Percentiles rank a stretch among this genome's conserved stretches.
These are phyloP conservation scores for Trypanosoma mega DNA, from an alignment of 208 protist species.

Conservation along the genomic window DNA sequence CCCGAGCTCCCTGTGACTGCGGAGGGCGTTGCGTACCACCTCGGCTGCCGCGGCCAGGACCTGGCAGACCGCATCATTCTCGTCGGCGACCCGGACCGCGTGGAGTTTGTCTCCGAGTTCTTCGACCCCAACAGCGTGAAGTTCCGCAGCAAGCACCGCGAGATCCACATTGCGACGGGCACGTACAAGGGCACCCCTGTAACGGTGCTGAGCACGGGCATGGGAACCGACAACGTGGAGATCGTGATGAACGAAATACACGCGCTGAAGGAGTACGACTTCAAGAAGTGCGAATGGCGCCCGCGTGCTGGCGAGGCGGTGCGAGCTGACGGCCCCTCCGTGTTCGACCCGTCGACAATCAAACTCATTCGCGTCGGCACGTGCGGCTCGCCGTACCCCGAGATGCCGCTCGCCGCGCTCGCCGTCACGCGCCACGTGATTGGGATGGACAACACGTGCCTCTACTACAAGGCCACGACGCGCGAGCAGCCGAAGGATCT, in stretches of 20 bases:
- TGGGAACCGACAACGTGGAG: slow-evolving; percentile 83
- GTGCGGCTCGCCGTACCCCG: slow-evolving; percentile 56
- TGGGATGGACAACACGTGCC: slow-evolving; percentile 81
- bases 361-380: slow-evolving; percentile 76
- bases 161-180: slow-evolving; percentile 68
- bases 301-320: slow-evolving; percentile 28
- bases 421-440: slow-evolving; percentile 62
- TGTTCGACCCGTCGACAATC: slow-evolving; percentile 49
- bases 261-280: slow-evolving; percentile 78
- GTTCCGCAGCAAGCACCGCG: slow-evolving; percentile 57
- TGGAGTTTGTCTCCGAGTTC: slow-evolving; percentile 45
- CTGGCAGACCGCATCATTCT: slow-evolving; percentile 74
- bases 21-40: slow-evolving; percentile 70
- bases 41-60: slow-evolving; percentile 38
- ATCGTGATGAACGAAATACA: slow-evolving; percentile 79
- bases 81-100: slow-evolving; percentile 70
- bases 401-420: slow-evolving; percentile 46
- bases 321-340: slow-evolving; percentile 1
- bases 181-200: slow-evolving; percentile 70
- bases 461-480: slow-evolving; percentile 52
- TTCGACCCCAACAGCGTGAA: slow-evolving; percentile 58
- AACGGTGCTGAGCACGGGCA: slow-evolving; percentile 69
- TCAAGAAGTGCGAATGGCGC: slow-evolving; percentile 37
- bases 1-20: slow-evolving; percentile 59
- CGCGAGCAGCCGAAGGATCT: slow-evolving; percentile 33